Evolutionary conservation across 2,329 filamentous ascomycete genomes (phyloP), one percentile per base, ranked within the genome.

Genomic region (Bisporella sp.): DNA sequence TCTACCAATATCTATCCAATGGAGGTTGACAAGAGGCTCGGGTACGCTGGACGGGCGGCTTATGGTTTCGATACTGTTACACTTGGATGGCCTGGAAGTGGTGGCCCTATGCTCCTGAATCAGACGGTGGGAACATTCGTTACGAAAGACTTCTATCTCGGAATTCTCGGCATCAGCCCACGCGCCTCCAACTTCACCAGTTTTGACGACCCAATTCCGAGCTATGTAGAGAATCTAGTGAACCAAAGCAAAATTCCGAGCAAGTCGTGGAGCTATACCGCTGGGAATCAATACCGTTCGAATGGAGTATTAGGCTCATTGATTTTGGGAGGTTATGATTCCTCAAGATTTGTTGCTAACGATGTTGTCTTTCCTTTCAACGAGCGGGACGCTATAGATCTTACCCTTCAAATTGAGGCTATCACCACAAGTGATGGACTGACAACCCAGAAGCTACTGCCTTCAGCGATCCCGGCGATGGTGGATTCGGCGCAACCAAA

Each of bases 311-410:
- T 67, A 42, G 67, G 64, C 21, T 49, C 8, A 41, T 53, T 71
- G 11, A 66, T 68, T 5, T 63, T 71, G 35, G 67, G 64, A 7
- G 68, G 69, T 5, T 71, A 70, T 50, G 69, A 71, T 47, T 60
- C 62, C 0, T 69, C 68, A 1, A 64, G 64, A 40, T 70, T 69
- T 55, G 56, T 50, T 0, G 60, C 65, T 40, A 68, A 69, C 52
- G 53, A 63, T 8, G 64, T 64, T 5, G 63, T 63, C 3, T 70
- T 69, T 54, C 62, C 63, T 28, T 68, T 71, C 64, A 64, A 64
- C 6, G 62, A 57, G 29, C 66, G 69, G 42, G 41, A 66, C 33
- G 64, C 64, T 6, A 64, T 67, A 2, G 68, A 71, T 45, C 54
- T 71, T 1, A 67, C 69, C 2, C 67, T 69, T 12, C 56, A 54